phyloP scores from a whole-genome alignment of 331 rosid genomes.

The Stylosanthes scabra region DNA sequence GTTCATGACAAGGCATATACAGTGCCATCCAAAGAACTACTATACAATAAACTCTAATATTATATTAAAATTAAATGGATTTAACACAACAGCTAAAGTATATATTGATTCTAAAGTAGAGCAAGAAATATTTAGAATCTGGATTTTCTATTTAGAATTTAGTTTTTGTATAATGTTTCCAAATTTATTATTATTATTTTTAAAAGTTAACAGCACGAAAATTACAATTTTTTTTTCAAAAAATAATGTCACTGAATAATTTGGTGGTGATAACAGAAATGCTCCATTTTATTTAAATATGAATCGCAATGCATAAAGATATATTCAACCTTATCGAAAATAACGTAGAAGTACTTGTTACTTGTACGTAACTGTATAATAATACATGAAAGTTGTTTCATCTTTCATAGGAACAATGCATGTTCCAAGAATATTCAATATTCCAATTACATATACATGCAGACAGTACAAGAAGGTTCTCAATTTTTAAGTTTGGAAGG shows the following conservation, averaged over 20 bases:
- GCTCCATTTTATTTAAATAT: too few relatives aligned
- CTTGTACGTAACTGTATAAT: not conserved
- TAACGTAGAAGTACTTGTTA: not conserved
- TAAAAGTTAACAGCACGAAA: too few relatives aligned
- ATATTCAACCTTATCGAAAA: conserved; percentile 6
- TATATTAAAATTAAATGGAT: too few relatives aligned
- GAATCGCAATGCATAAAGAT: not conserved
- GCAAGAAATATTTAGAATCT: not conserved
- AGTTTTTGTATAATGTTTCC: not conserved
- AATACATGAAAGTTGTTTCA: not conserved
- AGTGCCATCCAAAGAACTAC: too few relatives aligned
- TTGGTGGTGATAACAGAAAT: too few relatives aligned
- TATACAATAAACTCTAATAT: too few relatives aligned
- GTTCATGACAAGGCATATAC: too few relatives aligned
- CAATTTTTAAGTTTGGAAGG: not conserved
- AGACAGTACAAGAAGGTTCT: not conserved
- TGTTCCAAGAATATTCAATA: not conserved
- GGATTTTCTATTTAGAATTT: not conserved
- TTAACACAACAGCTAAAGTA: too few relatives aligned
- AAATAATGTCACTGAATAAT: too few relatives aligned
- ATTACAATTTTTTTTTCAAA: too few relatives aligned
- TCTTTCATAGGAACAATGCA: not conserved
- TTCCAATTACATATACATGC: not conserved
- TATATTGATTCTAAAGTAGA: too few relatives aligned
- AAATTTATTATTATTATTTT: too few relatives aligned